Percentiles rank a stretch among this genome's conserved stretches.
phyloP scores from a whole-genome alignment of 106 monocot genomes.

The Dioscorea zingiberensis region DNA sequence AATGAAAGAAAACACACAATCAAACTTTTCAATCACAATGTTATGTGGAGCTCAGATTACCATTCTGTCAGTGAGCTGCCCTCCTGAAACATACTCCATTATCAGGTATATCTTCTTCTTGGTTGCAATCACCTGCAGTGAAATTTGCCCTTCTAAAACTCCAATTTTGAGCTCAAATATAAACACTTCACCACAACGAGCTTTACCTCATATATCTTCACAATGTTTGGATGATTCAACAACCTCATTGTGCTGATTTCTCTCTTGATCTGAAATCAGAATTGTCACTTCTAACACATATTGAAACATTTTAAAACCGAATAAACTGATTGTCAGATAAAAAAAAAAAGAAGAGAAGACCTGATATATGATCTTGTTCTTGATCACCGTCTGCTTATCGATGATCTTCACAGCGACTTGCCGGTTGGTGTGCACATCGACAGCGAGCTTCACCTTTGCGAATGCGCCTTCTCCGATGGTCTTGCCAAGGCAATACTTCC shows the following conservation, averaged over 20 bases:
- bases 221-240: slow-evolving; percentile 65
- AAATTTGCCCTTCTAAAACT: neutral
- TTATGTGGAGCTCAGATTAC: slow-evolving; percentile 17
- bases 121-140: slow-evolving; percentile 47
- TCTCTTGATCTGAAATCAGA: slow-evolving; percentile 43
- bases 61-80: slow-evolving; percentile 61
- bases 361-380: slow-evolving; percentile 56
- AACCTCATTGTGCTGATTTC: slow-evolving; percentile 77
- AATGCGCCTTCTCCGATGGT: slow-evolving; percentile 63
- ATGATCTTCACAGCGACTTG: slow-evolving; percentile 65
- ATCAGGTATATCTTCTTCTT: slow-evolving; percentile 66
- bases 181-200: neutral
- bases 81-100: slow-evolving; percentile 75
- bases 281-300: neutral
- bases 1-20: neutral
- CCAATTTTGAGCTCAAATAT: neutral
- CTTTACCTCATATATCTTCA: slow-evolving; percentile 46
- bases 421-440: slow-evolving; percentile 33
- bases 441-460: slow-evolving; percentile 68
- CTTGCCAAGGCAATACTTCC: slow-evolving; percentile 45
- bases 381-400: slow-evolving; percentile 51
- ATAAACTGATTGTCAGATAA: neutral
- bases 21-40: neutral
- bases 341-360: slow-evolving; percentile 2
- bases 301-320: neutral